A percentile compares a stretch with the other conserved stretches of the same genome.
Evolutionary conservation across 2,329 filamentous ascomycete genomes (phyloP).

Genomic region (Chaetomium sp.): DNA sequence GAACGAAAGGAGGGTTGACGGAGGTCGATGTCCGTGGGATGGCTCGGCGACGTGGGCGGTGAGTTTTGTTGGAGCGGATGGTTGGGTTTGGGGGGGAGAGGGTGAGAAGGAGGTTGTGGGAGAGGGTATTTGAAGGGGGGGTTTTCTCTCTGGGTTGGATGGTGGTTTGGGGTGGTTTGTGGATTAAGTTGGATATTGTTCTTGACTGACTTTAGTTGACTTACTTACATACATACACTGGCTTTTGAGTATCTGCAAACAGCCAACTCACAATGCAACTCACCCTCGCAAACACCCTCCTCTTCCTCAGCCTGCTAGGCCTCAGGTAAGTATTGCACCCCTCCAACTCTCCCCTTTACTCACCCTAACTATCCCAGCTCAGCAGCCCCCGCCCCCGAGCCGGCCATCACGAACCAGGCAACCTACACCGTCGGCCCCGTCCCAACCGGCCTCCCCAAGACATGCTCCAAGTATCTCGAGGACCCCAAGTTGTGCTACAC

Average conservation of each 20-base stretch:
- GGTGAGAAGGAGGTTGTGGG: background rate
- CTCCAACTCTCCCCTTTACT: background rate
- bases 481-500: constrained; percentile 25
- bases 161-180: no score
- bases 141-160: background rate
- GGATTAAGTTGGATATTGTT: no score
- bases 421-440: background rate
- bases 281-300: constrained; percentile 4
- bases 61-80: background rate
- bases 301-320: constrained; percentile 11
- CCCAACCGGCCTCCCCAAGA: constrained; percentile 1
- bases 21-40: no score
- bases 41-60: no score
- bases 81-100: no score
- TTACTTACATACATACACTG: no score
- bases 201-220: background rate
- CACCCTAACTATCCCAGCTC: constrained; percentile 5
- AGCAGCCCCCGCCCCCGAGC: constrained; percentile 7
- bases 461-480: constrained; percentile 1
- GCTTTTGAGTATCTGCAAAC: background rate
- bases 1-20: no score
- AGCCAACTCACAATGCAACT: constrained; percentile 9
- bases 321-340: constrained; percentile 3
- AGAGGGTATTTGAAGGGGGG: background rate
- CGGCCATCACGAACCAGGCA: background rate